Base-by-base conservation (phyloP, 177 flowering plant genomes). In the Vitis hybrid region DNA sequence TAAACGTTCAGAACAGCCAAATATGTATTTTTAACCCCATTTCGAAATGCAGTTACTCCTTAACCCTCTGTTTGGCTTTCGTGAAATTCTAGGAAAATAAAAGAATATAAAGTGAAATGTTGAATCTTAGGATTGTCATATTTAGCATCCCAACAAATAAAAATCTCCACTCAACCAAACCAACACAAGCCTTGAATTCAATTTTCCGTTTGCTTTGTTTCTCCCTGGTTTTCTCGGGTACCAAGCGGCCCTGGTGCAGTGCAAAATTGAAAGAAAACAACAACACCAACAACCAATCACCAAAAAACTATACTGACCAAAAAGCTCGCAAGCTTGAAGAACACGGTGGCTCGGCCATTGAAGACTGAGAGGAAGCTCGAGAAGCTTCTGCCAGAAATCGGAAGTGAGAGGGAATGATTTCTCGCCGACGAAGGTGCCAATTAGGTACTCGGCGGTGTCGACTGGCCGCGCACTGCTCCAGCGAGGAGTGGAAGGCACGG, bases 351-450 rank as follows among this genome's bases (percentile, higher is more conserved):
- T 23, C 1, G 97, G 88, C 98, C 93, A 95, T 62, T 77, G 87
- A 19, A 87, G 86, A 65, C 70, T 78, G 69, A 89, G 80, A 15
- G 97, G 96, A 57, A 91, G 86, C 80, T 90, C 91, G 26, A 95
- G 98, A 57, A 95, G 84, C 70, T 91, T 88, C 79, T 86, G 81
- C 98, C 99, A 93, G 85, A 91, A 92, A 76, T 91, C 96, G 6
- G 97, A 91, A 30, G 77, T 71, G 18, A 93, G 69, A 26, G 97
- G 97, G 60, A 83, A 90, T 64, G 97, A 86, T 72, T 85, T 82
- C 69, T 86, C 90, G 30, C 97, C 97, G 51, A 94, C 89, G 49
- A 94, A 90, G 0, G 83, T 79, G 14, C 84, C 87, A 60, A 92
- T 91, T n/a, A 95, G 72, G 74, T 85, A 85, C 79, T 89, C 99